phyloP scores from a whole-genome alignment of 768 basidiomycete species.

The Leccinum disarticulatum region DNA sequence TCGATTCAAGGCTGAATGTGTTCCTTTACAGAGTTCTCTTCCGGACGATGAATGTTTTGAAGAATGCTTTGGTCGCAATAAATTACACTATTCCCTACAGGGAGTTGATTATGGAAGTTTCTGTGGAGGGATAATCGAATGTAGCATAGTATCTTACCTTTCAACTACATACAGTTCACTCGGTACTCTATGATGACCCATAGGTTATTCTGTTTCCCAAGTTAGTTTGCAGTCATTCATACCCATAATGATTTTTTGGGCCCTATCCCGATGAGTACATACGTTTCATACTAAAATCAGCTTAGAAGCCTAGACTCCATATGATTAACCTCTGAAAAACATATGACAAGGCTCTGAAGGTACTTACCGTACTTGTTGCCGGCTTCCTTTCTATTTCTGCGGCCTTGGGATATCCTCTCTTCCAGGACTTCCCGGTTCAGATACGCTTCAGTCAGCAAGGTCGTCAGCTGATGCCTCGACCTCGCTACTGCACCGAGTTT shows the following conservation, averaged over 20 bases:
- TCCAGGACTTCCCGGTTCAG: slow-evolving; percentile 80
- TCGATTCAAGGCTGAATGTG: slow-evolving; percentile 1
- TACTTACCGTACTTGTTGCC: slow-evolving; percentile 88
- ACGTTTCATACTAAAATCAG: neutral
- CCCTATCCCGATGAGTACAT: neutral
- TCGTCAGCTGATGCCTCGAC: slow-evolving; percentile 76
- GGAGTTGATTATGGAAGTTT: neutral
- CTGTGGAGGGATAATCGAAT: neutral
- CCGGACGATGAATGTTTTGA: slow-evolving; percentile 14
- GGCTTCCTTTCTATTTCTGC: slow-evolving; percentile 83
- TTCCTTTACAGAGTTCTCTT: slow-evolving; percentile 26
- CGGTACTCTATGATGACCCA: neutral
- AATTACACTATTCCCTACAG: no score
- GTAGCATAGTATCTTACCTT: slow-evolving; percentile 26
- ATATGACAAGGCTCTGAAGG: neutral
- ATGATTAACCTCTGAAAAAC: neutral
- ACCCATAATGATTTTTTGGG: neutral
- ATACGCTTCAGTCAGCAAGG: slow-evolving; percentile 80
- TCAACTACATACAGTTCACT: neutral
- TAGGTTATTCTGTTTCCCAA: no score
- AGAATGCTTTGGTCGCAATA: neutral
- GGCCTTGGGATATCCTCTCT: slow-evolving; percentile 79
- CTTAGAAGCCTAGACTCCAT: slow-evolving; percentile 24
- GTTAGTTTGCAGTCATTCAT: neutral
- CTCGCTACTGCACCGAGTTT: slow-evolving; percentile 69